Conservation (phyloP, 176 grass and related monocot genomes). For the Zoysia japonica region DNA sequence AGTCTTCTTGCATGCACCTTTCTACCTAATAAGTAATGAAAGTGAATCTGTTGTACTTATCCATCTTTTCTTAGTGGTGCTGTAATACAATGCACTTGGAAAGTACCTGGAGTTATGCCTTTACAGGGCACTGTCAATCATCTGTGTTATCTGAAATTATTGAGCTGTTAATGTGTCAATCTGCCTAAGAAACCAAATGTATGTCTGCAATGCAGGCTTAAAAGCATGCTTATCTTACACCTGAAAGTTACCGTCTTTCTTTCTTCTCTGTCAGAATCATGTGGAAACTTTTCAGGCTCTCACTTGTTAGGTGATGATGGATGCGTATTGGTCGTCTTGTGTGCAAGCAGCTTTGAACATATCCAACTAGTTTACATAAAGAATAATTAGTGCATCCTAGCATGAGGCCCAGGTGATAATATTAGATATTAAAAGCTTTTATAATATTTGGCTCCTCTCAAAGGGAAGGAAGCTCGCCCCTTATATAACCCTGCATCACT, state of each 20-base stretch:
- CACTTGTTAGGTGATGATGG: conserved; percentile 44
- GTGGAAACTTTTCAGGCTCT: conserved; percentile 39
- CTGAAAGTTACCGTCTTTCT: conserved; percentile 47
- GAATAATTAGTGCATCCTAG: conserved; percentile 59
- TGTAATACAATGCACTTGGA: too few species aligned
- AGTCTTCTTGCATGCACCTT: conserved; percentile 27
- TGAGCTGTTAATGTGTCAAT: conserved; percentile 41
- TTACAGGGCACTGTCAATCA: conserved; percentile 1
- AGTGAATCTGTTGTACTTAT: conserved; percentile 22
- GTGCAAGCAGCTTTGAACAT: conserved; percentile 42
- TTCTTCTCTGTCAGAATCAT: conserved; percentile 46
- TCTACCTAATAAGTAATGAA: conserved; percentile 52
- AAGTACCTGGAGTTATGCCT: too few species aligned
- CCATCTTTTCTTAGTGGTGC: too few species aligned
- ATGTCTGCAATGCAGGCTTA: background rate
- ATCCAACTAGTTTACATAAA: conserved; percentile 54
- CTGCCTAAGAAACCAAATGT: conserved; percentile 27
- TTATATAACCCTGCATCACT: conserved; percentile 53
- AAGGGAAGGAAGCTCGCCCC: conserved; percentile 42
- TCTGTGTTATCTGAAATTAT: conserved; percentile 24
- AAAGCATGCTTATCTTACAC: conserved; percentile 45
- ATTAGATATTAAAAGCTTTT: conserved; percentile 54
- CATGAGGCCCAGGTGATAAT: conserved; percentile 63
- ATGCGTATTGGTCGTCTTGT: conserved; percentile 30
- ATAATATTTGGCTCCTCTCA: conserved; percentile 45